These are phyloP conservation scores for Naganishia sp. DNA, from an alignment of 1,284 basidiomycete species.

Conservation along the genomic window DNA sequence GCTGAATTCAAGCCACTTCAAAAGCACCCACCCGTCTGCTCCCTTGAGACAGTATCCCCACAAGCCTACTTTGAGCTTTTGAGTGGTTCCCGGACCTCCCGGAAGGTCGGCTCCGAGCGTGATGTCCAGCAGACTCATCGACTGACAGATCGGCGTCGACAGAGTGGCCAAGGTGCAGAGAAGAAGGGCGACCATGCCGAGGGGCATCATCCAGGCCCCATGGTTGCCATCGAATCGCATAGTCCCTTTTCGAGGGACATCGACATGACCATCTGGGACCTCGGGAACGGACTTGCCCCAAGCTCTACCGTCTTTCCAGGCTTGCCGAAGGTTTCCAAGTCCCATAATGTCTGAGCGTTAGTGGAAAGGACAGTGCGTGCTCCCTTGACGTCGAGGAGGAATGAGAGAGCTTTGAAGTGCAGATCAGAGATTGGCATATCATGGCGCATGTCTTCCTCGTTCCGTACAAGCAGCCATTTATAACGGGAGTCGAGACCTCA, in stretches of 20 bases:
- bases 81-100: slow-evolving; percentile 1
- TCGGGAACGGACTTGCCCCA: slow-evolving; percentile 16
- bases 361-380: too few relatives aligned
- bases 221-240: slow-evolving; percentile 19
- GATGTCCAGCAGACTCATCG: slow-evolving; percentile 6
- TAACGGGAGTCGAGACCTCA: too few relatives aligned
- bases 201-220: slow-evolving; percentile 12
- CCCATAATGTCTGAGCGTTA: background rate
- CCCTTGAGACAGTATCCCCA: slow-evolving; percentile 19
- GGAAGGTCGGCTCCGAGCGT: slow-evolving; percentile 2
- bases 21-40: slow-evolving; percentile 1
- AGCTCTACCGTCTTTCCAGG: background rate
- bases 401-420: background rate
- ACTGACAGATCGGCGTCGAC: background rate
- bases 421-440: background rate
- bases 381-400: background rate
- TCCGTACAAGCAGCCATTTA: too few relatives aligned
- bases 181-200: background rate
- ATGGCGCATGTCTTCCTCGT: too few relatives aligned
- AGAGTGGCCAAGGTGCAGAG: slow-evolving; percentile 20
- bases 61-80: slow-evolving; percentile 6
- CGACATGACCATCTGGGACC: slow-evolving; percentile 10
- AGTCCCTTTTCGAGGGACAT: background rate
- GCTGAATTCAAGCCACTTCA: background rate
- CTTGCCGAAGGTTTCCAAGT: slow-evolving; percentile 1